phyloP scores from a whole-genome alignment of 179 eudicot genomes.

The Silene noctiflora region DNA sequence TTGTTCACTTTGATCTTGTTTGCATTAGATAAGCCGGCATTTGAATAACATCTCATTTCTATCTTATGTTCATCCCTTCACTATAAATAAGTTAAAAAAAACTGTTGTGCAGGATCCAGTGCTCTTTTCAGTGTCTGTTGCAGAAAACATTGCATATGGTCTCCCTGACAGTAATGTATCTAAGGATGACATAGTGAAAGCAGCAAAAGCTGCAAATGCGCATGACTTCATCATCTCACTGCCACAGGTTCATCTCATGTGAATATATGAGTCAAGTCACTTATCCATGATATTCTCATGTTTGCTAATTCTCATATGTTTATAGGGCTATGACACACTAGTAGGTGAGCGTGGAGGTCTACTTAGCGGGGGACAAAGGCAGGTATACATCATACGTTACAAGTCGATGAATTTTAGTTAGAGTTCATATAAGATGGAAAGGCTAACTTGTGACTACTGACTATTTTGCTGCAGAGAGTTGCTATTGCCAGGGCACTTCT shows the following conservation, averaged over 20 bases:
- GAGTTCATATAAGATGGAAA: constrained; percentile 6
- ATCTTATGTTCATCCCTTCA: background rate
- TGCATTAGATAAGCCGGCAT: background rate
- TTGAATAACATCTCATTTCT: background rate
- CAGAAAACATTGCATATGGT: constrained; percentile 98
- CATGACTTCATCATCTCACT: constrained; percentile 93
- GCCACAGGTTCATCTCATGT: constrained; percentile 64
- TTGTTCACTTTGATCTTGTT: background rate
- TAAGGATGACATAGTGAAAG: constrained; percentile 84
- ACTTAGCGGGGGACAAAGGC: constrained; percentile 95
- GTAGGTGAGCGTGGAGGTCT: constrained; percentile 99
- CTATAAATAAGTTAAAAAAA: constrained; percentile 1
- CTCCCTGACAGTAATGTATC: constrained; percentile 85
- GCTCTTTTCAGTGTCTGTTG: constrained; percentile 91
- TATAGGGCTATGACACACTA: constrained; percentile 92
- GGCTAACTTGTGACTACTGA: constrained; percentile 15
- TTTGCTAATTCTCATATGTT: constrained; percentile 29
- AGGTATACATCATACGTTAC: constrained; percentile 45
- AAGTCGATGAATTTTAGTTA: background rate
- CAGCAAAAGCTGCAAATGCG: constrained; percentile 99
- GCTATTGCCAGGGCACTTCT: constrained; percentile 97
- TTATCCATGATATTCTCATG: background rate
- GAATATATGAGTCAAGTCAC: constrained; percentile 3
- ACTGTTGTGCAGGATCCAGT: constrained; percentile 75
- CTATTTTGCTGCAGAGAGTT: constrained; percentile 57